Conservation (phyloP, 2,329 filamentous ascomycete species). For the Epichloe gansuensis region DNA sequence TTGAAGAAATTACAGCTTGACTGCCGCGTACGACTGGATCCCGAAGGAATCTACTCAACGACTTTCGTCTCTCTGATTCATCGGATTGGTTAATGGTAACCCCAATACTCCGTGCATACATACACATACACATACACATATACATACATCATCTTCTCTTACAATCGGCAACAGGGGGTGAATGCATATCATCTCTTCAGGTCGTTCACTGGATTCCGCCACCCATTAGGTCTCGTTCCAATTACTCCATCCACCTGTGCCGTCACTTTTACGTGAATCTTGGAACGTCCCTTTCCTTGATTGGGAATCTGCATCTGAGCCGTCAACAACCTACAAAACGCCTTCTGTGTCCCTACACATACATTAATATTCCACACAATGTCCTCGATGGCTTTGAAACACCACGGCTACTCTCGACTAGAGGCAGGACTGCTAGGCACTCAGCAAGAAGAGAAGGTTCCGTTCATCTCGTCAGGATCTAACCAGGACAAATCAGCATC, state of each 20-base stretch:
- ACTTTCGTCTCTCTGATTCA: no score
- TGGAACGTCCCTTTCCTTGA: neutral
- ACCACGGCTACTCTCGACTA: conserved; percentile 6
- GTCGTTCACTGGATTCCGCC: neutral
- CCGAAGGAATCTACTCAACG: no score
- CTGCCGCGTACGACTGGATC: neutral
- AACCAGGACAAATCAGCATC: neutral
- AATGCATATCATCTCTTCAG: neutral
- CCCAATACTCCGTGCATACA: no score
- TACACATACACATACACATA: no score
- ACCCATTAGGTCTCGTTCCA: neutral
- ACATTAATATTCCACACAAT: conserved; percentile 3
- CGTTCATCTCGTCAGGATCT: conserved; percentile 3
- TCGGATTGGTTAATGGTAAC: no score
- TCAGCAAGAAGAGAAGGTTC: conserved; percentile 13
- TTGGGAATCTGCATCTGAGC: neutral
- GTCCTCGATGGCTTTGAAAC: conserved; percentile 6
- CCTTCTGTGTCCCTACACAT: neutral
- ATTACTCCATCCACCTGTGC: neutral
- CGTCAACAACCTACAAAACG: neutral
- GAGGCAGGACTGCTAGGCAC: conserved; percentile 15
- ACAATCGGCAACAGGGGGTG: neutral
- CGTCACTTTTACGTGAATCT: neutral
- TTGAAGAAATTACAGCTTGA: neutral
- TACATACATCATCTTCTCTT: neutral